Evolutionary conservation across 1,139 yeast species (phyloP).

Genomic region (Suhomyces taliae): DNA sequence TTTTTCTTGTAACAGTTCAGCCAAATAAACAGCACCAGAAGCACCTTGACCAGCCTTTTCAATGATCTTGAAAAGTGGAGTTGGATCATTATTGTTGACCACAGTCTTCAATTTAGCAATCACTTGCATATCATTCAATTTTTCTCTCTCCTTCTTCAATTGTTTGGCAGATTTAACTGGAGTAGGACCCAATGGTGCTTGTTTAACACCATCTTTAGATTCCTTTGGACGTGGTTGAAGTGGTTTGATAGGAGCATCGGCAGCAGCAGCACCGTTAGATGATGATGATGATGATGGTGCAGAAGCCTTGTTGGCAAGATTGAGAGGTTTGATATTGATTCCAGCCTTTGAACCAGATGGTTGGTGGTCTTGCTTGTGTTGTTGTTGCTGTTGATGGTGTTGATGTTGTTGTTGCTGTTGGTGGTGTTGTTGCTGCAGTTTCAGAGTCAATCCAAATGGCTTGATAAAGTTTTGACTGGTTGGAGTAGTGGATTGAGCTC

Average conservation of each 20-base stretch:
- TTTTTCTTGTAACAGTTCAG: slow-evolving; percentile 50
- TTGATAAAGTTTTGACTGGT: slow-evolving; percentile 14
- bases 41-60: slow-evolving; percentile 99
- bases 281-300: background rate
- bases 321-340: slow-evolving; percentile 12
- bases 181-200: slow-evolving; percentile 15
- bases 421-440: slow-evolving; percentile 11
- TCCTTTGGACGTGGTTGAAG: slow-evolving; percentile 21
- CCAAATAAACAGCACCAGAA: slow-evolving; percentile 91
- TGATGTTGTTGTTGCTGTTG: slow-evolving; percentile 8
- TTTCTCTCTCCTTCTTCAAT: slow-evolving; percentile 62
- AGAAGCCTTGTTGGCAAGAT: slow-evolving; percentile 1
- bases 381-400: background rate
- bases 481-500: slow-evolving; percentile 12
- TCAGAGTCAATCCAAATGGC: slow-evolving; percentile 14
- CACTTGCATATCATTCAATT: slow-evolving; percentile 82
- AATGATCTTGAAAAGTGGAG: slow-evolving; percentile 78
- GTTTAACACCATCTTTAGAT: slow-evolving; percentile 6
- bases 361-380: slow-evolving; percentile 1
- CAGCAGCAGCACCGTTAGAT: too few relatives aligned
- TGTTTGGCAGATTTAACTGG: slow-evolving; percentile 42
- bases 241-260: slow-evolving; percentile 20
- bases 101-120: slow-evolving; percentile 82
- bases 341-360: slow-evolving; percentile 6
- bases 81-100: slow-evolving; percentile 81